These are phyloP conservation scores for Candida tammaniensis DNA, from an alignment of 805 yeast species.

Conservation along the genomic window DNA sequence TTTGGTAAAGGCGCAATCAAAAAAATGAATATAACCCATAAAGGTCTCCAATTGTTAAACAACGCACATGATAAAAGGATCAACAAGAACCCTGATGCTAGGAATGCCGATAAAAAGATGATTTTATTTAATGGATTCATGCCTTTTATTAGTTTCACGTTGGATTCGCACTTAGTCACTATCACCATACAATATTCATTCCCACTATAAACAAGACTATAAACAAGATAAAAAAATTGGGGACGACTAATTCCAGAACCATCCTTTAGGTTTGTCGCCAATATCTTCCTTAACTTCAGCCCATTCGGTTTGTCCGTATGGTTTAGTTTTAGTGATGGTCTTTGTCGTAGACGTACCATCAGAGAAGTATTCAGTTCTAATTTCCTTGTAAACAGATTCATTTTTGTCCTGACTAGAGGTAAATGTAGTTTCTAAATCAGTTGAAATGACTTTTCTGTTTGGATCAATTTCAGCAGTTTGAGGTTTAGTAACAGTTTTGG, in stretches of 20 bases:
- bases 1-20: slow-evolving; percentile 46
- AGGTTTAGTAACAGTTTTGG: not conserved
- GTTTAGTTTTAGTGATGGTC: slow-evolving; percentile 29
- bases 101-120: slow-evolving; percentile 43
- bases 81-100: slow-evolving; percentile 44
- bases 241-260: slow-evolving; percentile 21
- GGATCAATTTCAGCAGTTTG: not conserved
- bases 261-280: slow-evolving; percentile 15
- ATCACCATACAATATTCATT: slow-evolving; percentile 3
- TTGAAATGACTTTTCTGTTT: slow-evolving; percentile 9
- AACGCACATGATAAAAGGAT: slow-evolving; percentile 45
- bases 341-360: slow-evolving; percentile 38
- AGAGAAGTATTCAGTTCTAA: slow-evolving; percentile 28
- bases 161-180: not conserved
- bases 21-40: slow-evolving; percentile 43
- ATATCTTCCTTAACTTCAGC: slow-evolving; percentile 20
- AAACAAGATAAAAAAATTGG: slow-evolving; percentile 1
- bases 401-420: slow-evolving; percentile 22
- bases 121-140: slow-evolving; percentile 48
- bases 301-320: slow-evolving; percentile 35
- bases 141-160: slow-evolving; percentile 44
- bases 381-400: slow-evolving; percentile 28
- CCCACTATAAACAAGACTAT: slow-evolving; percentile 7
- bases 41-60: slow-evolving; percentile 39
- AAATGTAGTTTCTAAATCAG: slow-evolving; percentile 7